Evolutionary conservation across 306 rosid species (phyloP).

Genomic region (Prunus davidiana): DNA sequence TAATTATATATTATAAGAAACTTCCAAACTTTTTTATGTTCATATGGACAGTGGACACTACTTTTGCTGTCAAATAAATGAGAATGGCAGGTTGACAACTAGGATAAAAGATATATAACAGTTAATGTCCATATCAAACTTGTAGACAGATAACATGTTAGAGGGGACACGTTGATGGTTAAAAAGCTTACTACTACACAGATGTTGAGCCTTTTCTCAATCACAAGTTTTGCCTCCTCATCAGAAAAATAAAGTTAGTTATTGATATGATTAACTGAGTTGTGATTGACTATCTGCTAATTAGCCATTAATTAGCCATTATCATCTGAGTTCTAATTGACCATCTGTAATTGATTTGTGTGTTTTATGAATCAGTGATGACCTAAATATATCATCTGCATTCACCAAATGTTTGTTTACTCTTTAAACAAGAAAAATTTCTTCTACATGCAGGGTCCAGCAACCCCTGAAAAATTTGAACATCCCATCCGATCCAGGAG

Average conservation of each 20-base stretch:
- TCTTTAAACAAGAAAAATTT: background rate
- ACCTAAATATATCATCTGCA: background rate
- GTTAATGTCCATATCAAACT: background rate
- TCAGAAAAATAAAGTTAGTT: background rate
- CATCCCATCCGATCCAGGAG: constrained; percentile 55
- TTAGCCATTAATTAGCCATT: too few relatives aligned
- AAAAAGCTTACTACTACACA: background rate
- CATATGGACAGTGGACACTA: background rate
- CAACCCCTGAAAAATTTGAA: constrained; percentile 85
- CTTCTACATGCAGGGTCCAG: constrained; percentile 52
- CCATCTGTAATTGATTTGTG: background rate
- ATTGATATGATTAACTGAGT: background rate
- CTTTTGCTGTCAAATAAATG: background rate
- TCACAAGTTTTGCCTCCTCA: background rate
- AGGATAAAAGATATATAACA: background rate
- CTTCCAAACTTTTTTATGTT: background rate
- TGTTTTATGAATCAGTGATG: background rate
- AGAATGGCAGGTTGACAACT: background rate
- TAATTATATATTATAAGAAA: background rate
- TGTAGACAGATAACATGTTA: background rate
- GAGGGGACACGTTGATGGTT: background rate
- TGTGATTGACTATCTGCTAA: background rate
- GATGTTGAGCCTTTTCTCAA: background rate
- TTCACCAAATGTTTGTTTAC: background rate
- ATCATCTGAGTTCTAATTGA: background rate